Percentiles rank a stretch among this genome's conserved stretches.
phyloP scores from a whole-genome alignment of 108 stramenopile genomes.

The Cyclotella atomus region DNA sequence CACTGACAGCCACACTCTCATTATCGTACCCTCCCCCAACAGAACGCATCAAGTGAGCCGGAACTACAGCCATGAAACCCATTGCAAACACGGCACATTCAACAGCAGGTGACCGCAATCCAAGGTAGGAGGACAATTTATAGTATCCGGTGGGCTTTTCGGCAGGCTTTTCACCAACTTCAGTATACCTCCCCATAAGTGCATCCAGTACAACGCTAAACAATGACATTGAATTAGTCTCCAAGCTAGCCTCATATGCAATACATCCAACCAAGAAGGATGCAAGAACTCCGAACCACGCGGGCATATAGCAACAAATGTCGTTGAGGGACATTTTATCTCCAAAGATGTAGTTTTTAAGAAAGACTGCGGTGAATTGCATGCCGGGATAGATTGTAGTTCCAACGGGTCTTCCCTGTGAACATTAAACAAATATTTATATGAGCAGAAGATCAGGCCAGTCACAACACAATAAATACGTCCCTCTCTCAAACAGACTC shows the following conservation, averaged over 20 bases:
- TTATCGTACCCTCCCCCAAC: constrained; percentile 99
- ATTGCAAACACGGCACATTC: constrained; percentile 86
- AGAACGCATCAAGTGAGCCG: constrained; percentile 94
- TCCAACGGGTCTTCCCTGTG: constrained; percentile 93
- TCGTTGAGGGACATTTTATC: constrained; percentile 80
- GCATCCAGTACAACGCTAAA: constrained; percentile 50
- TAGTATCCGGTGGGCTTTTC: constrained; percentile 6
- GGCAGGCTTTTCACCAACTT: neutral
- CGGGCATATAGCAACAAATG: constrained; percentile 91
- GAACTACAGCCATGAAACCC: constrained; percentile 93
- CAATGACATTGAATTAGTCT: constrained; percentile 58
- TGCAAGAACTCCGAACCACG: constrained; percentile 89
- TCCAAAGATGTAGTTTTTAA: constrained; percentile 71
- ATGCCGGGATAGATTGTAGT: constrained; percentile 99
- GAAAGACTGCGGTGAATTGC: constrained; percentile 93
- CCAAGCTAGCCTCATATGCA: constrained; percentile 77
- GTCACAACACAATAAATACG: too few species aligned
- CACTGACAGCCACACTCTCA: constrained; percentile 93
- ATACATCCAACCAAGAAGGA: constrained; percentile 72
- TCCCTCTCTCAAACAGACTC: neutral
- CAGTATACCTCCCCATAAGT: constrained; percentile 45
- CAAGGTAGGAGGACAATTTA: neutral
- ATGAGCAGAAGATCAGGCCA: too few species aligned
- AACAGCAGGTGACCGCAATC: constrained; percentile 58
- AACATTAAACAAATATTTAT: neutral